Evolutionary conservation across 805 yeast species (phyloP).

Genomic region (Blastobotrys robertii): DNA sequence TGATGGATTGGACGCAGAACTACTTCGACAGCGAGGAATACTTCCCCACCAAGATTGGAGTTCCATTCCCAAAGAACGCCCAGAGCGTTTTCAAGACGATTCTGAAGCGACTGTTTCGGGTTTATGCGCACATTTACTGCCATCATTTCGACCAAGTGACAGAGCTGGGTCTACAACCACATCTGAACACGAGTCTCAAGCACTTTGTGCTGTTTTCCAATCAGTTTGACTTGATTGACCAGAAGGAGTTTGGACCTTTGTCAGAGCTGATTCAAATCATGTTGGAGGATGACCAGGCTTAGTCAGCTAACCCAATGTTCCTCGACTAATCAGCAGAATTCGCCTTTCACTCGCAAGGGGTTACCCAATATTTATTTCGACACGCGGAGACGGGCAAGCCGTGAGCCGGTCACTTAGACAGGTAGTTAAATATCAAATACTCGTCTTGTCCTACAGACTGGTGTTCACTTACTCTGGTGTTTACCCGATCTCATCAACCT

Average conservation of each 20-base stretch:
- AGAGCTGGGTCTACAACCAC: constrained; percentile 86
- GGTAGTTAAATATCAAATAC: too few relatives aligned
- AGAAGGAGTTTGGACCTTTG: constrained; percentile 86
- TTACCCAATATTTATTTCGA: too few relatives aligned
- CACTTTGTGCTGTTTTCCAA: constrained; percentile 83
- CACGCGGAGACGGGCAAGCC: too few relatives aligned
- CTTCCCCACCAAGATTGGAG: constrained; percentile 84
- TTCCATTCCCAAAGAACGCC: constrained; percentile 85
- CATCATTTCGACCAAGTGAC: constrained; percentile 95
- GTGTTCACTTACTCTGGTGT: too few relatives aligned
- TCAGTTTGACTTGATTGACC: constrained; percentile 68
- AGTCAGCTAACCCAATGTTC: too few relatives aligned
- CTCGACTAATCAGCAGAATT: too few relatives aligned
- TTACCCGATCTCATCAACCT: too few relatives aligned
- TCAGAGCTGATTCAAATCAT: constrained; percentile 69
- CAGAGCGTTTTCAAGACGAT: constrained; percentile 72
- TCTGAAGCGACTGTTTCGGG: constrained; percentile 82
- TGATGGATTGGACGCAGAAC: constrained; percentile 94
- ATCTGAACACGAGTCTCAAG: constrained; percentile 85
- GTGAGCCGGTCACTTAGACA: too few relatives aligned
- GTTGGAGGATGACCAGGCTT: constrained; percentile 33
- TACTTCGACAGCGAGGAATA: constrained; percentile 81
- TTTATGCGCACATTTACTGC: constrained; percentile 95
- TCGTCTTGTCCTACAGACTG: too few relatives aligned
- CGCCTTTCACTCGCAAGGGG: too few relatives aligned